phyloP scores from a whole-genome alignment of 1,284 basidiomycete genomes.

The Malassezia sp. region DNA sequence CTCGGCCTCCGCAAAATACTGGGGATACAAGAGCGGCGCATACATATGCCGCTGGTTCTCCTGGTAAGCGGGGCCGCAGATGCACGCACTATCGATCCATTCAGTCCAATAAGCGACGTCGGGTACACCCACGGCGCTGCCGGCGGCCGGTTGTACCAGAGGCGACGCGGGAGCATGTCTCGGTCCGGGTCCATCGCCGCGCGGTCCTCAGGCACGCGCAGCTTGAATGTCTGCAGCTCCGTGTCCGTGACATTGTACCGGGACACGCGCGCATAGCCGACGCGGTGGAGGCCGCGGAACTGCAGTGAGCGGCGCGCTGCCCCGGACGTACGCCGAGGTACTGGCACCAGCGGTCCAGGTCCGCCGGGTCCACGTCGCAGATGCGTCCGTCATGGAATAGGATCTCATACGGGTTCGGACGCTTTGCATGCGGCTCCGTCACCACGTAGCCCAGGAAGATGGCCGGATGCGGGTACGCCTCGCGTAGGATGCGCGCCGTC shows the following conservation, averaged over 20 bases:
- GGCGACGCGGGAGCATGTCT: slow-evolving; percentile 15
- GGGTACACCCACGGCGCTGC: slow-evolving; percentile 6
- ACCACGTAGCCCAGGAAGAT: slow-evolving; percentile 66
- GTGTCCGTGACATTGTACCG: slow-evolving; percentile 42
- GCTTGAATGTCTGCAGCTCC: slow-evolving; percentile 40
- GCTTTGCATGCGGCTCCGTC: slow-evolving; percentile 60
- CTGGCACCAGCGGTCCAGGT: slow-evolving; percentile 39
- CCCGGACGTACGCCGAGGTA: too few species aligned
- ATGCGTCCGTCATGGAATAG: slow-evolving; percentile 50
- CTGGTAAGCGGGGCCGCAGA: too few species aligned
- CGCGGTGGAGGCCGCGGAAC: slow-evolving; percentile 34
- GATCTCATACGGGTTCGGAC: slow-evolving; percentile 74
- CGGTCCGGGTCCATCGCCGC: slow-evolving; percentile 23
- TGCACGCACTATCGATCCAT: background rate
- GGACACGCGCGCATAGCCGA: slow-evolving; percentile 36
- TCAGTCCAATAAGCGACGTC: background rate
- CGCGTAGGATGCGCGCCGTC: slow-evolving; percentile 67
- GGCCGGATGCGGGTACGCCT: slow-evolving; percentile 62
- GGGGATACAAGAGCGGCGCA: slow-evolving; percentile 1
- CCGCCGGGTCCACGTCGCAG: slow-evolving; percentile 49
- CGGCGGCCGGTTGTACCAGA: background rate
- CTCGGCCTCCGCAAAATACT: slow-evolving; percentile 11
- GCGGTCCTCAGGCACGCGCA: slow-evolving; percentile 24
- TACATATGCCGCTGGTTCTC: slow-evolving; percentile 9
- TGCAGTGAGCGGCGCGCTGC: slow-evolving; percentile 28